These are phyloP conservation scores for Candida multigemmis DNA, from an alignment of 805 yeast species.

Conservation along the genomic window DNA sequence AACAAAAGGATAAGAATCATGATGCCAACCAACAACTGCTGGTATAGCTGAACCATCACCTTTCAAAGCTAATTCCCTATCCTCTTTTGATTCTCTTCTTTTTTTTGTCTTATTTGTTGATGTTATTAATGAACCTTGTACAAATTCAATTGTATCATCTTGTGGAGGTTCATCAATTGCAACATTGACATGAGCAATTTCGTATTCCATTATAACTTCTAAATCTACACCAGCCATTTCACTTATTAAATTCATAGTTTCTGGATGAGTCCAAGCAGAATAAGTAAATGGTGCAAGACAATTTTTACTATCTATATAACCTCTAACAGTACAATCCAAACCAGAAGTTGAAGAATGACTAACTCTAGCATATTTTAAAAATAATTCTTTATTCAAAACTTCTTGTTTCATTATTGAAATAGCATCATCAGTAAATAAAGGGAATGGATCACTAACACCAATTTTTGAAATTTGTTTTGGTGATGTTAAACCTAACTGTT, in stretches of 20 bases:
- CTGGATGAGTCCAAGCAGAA: constrained; percentile 53
- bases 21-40: constrained; percentile 56
- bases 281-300: constrained; percentile 40
- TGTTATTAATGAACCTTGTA: constrained; percentile 14
- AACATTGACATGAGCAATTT: constrained; percentile 44
- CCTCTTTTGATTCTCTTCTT: constrained; percentile 10
- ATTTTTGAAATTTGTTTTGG: constrained; percentile 42
- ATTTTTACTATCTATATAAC: constrained; percentile 30
- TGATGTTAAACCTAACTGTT: constrained; percentile 38
- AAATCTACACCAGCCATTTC: constrained; percentile 54
- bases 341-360: constrained; percentile 39
- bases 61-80: too few relatives aligned
- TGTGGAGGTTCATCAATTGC: constrained; percentile 31
- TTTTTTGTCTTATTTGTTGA: constrained; percentile 3
- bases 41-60: too few relatives aligned
- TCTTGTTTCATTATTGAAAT: constrained; percentile 51
- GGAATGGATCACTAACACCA: constrained; percentile 54
- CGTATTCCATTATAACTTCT: constrained; percentile 48
- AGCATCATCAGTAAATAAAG: constrained; percentile 53
- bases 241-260: constrained; percentile 42
- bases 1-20: constrained; percentile 55
- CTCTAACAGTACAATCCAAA: constrained; percentile 41
- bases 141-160: too few relatives aligned
- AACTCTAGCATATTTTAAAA: constrained; percentile 35
- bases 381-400: constrained; percentile 36